phyloP scores from a whole-genome alignment of 192 early-diverging fungal species.

The Spizellomyces punctatus region DNA sequence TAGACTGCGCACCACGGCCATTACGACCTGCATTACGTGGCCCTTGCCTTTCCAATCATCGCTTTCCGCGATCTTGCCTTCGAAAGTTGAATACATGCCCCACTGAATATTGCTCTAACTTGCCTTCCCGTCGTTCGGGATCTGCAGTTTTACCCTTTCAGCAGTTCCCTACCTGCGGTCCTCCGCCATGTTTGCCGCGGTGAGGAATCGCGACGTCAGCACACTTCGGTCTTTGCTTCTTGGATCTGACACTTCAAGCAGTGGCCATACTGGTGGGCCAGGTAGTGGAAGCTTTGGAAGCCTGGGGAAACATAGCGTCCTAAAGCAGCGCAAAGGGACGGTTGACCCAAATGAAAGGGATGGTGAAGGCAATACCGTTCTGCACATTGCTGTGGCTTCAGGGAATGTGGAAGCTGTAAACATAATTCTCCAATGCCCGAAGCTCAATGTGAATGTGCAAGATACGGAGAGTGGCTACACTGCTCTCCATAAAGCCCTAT shows the following conservation, averaged over 20 bases:
- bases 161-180: too few relatives aligned
- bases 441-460: slow-evolving; percentile 58
- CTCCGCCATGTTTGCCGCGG: slow-evolving; percentile 17
- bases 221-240: slow-evolving; percentile 17
- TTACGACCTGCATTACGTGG: too few relatives aligned
- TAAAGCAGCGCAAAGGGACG: neutral
- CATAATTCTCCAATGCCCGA: slow-evolving; percentile 16
- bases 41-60: too few relatives aligned
- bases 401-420: slow-evolving; percentile 22
- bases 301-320: neutral
- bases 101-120: too few relatives aligned
- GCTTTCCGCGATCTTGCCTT: too few relatives aligned
- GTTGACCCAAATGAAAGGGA: slow-evolving; percentile 27
- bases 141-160: too few relatives aligned
- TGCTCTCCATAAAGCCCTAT: slow-evolving; percentile 64
- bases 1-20: neutral
- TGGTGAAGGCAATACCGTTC: slow-evolving; percentile 28
- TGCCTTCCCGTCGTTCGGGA: too few relatives aligned
- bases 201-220: slow-evolving; percentile 10
- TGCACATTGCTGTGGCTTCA: slow-evolving; percentile 29
- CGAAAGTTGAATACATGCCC: too few relatives aligned
- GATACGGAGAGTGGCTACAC: slow-evolving; percentile 75
- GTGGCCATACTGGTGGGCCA: neutral
- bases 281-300: slow-evolving; percentile 11
- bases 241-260: neutral